A percentile compares a stretch with the other conserved stretches of the same genome.
phyloP scores from a whole-genome alignment of 306 rosid genomes.

The Astragalus glycyphyllos region DNA sequence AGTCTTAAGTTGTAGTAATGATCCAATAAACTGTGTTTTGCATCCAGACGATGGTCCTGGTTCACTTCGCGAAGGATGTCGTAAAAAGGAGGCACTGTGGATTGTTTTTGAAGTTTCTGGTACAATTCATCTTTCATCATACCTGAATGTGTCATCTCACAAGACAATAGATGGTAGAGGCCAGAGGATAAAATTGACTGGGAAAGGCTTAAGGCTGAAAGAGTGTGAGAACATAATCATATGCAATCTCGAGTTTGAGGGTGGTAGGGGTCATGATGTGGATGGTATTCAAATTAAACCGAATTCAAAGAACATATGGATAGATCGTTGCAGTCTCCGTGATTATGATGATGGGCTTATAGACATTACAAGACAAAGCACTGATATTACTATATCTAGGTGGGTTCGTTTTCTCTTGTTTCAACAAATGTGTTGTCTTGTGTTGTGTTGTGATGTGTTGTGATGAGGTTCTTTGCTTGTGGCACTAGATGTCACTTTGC shows the following conservation, averaged over 20 bases:
- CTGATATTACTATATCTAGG: constrained; percentile 91
- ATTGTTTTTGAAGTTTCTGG: constrained; percentile 76
- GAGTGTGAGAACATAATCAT: constrained; percentile 89
- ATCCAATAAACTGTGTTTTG: not conserved
- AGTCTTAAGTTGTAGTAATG: not conserved
- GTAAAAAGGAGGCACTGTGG: constrained; percentile 72
- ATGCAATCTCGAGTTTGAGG: constrained; percentile 97
- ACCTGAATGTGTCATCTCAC: constrained; percentile 69
- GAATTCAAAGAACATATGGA: constrained; percentile 89
- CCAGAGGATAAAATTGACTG: constrained; percentile 72
- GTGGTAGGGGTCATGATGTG: constrained; percentile 94
- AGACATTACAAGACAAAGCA: constrained; percentile 90
- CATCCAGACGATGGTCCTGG: constrained; percentile 79
- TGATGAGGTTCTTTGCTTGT: constrained; percentile 38
- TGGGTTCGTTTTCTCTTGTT: constrained; percentile 43
- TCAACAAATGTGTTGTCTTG: not conserved
- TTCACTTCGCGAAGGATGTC: constrained; percentile 76
- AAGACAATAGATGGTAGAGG: constrained; percentile 96
- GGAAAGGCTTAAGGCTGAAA: constrained; percentile 90
- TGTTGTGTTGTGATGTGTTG: constrained; percentile 18
- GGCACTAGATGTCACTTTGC: constrained; percentile 77
- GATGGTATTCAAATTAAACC: constrained; percentile 97
- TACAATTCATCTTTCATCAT: constrained; percentile 67
- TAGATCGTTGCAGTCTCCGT: constrained; percentile 86
- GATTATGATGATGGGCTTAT: constrained; percentile 94